Conservation (phyloP, 768 basidiomycete genomes). For the Lactarius tabidus region DNA sequence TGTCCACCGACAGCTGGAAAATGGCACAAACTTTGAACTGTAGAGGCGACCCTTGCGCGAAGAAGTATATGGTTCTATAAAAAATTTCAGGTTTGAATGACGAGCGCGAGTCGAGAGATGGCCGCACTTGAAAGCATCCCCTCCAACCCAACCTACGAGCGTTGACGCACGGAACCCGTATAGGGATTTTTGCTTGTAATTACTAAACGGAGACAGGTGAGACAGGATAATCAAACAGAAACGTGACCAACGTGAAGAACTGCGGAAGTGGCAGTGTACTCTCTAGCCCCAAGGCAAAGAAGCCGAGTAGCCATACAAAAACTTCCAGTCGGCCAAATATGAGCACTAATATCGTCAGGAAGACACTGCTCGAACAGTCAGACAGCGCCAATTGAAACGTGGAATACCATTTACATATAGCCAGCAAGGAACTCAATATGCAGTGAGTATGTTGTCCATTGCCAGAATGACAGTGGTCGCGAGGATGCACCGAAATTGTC, state of each 20-base stretch:
- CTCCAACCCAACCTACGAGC: constrained; percentile 76
- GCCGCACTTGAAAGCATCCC: constrained; percentile 78
- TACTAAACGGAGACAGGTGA: constrained; percentile 42
- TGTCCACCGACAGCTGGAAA: constrained; percentile 77
- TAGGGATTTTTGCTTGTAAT: constrained; percentile 71
- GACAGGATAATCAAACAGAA: constrained; percentile 11
- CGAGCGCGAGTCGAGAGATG: constrained; percentile 2
- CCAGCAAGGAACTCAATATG: constrained; percentile 82
- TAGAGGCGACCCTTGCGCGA: constrained; percentile 62
- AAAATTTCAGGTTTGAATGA: neutral
- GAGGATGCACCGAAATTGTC: constrained; percentile 56
- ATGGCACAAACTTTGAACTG: constrained; percentile 83
- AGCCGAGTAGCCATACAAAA: constrained; percentile 65
- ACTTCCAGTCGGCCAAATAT: constrained; percentile 61
- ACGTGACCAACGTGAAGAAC: constrained; percentile 54
- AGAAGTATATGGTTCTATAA: constrained; percentile 73
- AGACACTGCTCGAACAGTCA: constrained; percentile 40
- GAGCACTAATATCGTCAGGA: constrained; percentile 68
- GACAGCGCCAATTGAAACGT: neutral
- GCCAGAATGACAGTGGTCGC: constrained; percentile 78
- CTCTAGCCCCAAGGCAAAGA: constrained; percentile 75
- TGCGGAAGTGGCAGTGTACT: constrained; percentile 87
- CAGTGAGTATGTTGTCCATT: constrained; percentile 73
- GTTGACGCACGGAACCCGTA: constrained; percentile 86
- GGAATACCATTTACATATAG: constrained; percentile 51